Evolutionary conservation across 139 green algal species (phyloP), one percentile per base, ranked within the genome.

Genomic region (Eudorina sp.): DNA sequence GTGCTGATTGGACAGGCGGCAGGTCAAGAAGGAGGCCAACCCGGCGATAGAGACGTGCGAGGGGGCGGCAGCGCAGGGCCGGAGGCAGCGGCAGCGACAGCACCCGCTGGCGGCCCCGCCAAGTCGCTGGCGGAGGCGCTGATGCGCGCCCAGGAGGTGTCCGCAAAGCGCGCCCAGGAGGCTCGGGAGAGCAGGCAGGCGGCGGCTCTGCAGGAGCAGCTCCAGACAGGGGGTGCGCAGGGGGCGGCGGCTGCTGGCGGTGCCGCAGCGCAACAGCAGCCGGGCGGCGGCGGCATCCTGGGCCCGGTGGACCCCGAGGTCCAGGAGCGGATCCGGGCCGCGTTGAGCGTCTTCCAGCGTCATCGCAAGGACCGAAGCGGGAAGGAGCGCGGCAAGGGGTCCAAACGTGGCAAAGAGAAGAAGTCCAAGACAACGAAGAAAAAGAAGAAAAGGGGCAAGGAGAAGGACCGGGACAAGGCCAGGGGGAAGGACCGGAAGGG

Each of bases 81-180:
- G 31, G 31, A 5, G 64, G n/a, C 64, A 31, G 7, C 31, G 64
- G 72, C 62, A 81, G 53, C 38, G 38, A 36, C 46, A 84, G 74
- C n/a, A n/a, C n/a, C n/a, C 75, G 88, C 70, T 8, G 23, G 73
- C 29, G 83, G 53, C 21, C 70, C 89, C 75, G 51, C 78, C 78
- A 90, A 78, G 90, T 90, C 83, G 13, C 73, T 95, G 36, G 92
- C 92, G 21, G 86, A 89, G 27, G 92, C 92, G 29, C 89, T 95
- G 53, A 55, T 93, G 66, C 77, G 88, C 60, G 92, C 86, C 21
- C 70, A 92, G 58, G 64, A 90, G 81, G 29, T 93, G 11, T 83
- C 90, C 23, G 74, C 64, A 13, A 46, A 23, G 23, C 83, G 69
- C 36, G 89, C 85, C 4, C 38, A 60, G 72, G 83, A 90, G 53